Conservation (phyloP, 306 rosid species). For the Glycine latifolia region DNA sequence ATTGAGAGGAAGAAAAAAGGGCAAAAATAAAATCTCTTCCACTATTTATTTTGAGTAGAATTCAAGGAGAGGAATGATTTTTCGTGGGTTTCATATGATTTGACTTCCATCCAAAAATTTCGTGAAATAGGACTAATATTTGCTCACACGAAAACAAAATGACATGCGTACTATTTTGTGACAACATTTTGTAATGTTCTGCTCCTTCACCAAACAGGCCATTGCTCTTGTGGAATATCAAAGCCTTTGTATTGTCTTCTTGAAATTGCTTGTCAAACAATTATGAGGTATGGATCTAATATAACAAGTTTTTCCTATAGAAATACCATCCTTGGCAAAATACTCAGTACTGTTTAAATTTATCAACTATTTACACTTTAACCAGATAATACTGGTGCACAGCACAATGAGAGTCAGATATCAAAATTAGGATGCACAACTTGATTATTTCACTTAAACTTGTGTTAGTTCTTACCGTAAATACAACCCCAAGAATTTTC, state of each 20-base stretch:
- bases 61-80: background rate
- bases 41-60: too few relatives aligned
- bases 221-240: background rate
- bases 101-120: background rate
- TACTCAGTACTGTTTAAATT: background rate
- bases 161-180: background rate
- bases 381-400: background rate
- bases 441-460: background rate
- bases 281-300: background rate
- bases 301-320: background rate
- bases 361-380: background rate
- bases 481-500: too few relatives aligned
- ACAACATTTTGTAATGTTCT: too few relatives aligned
- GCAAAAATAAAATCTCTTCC: background rate
- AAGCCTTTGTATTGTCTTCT: background rate
- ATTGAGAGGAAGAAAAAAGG: background rate
- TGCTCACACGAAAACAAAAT: background rate
- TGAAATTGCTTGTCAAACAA: background rate
- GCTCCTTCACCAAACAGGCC: background rate
- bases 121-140: background rate
- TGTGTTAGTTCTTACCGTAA: too few relatives aligned
- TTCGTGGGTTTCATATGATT: background rate
- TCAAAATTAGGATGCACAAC: background rate
- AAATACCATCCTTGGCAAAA: background rate
- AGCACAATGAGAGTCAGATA: background rate